A percentile compares a stretch with the other conserved stretches of the same genome.
phyloP scores from a whole-genome alignment of 169 alveolate genomes.

The Theileria parva region DNA sequence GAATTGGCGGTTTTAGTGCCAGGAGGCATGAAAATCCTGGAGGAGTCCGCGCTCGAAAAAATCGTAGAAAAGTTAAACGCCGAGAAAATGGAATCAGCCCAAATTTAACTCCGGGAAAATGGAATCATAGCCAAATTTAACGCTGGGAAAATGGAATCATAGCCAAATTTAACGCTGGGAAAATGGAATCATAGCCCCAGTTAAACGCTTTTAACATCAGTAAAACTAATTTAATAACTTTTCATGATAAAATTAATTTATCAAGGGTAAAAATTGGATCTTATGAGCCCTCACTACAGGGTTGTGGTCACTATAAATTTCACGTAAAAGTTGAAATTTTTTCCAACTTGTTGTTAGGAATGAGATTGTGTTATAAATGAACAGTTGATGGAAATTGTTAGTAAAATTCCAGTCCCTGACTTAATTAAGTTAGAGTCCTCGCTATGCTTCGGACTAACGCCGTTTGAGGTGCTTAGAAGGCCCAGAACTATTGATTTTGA shows the following conservation, averaged over 20 bases:
- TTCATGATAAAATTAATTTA: too few relatives aligned
- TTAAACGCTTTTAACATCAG: too few relatives aligned
- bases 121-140: background rate
- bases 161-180: background rate
- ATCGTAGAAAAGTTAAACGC: constrained; percentile 46
- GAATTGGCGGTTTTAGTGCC: constrained; percentile 82
- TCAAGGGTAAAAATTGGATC: too few relatives aligned
- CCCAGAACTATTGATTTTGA: constrained; percentile 7
- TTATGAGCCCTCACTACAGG: too few relatives aligned
- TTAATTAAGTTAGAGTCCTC: background rate
- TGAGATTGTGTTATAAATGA: too few relatives aligned
- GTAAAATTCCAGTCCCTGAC: background rate
- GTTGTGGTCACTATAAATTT: too few relatives aligned
- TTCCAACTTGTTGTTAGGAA: too few relatives aligned
- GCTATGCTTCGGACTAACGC: constrained; percentile 16
- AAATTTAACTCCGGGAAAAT: too few relatives aligned
- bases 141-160: too few relatives aligned
- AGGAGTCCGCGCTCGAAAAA: constrained; percentile 64
- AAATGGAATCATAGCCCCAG: too few relatives aligned
- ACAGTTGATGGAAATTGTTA: constrained; percentile 18
- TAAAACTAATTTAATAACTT: too few relatives aligned
- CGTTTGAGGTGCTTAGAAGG: constrained; percentile 28
- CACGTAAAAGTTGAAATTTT: too few relatives aligned
- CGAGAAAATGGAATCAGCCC: constrained; percentile 12
- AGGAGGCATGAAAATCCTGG: constrained; percentile 70